These are phyloP conservation scores for Crithidia acanthocephali DNA, from an alignment of 208 protist species.

Conservation along the genomic window DNA sequence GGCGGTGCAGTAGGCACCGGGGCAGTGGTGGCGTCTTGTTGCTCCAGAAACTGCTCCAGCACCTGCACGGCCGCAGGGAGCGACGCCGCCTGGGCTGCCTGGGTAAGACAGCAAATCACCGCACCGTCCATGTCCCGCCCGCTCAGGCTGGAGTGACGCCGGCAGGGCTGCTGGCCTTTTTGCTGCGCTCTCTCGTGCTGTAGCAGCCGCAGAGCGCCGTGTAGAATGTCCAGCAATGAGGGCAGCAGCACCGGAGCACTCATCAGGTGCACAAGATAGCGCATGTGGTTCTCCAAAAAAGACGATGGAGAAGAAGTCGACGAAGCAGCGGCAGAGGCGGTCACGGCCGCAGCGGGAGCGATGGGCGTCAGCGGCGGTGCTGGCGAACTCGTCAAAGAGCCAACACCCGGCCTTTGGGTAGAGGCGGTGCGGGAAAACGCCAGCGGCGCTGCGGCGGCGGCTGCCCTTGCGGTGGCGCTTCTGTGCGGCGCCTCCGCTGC, in stretches of 20 bases:
- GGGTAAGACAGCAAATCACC: constrained; percentile 15
- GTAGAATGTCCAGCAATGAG: constrained; percentile 19
- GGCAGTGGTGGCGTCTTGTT: not conserved
- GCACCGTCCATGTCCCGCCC: constrained; percentile 9
- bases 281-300: constrained; percentile 19
- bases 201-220: constrained; percentile 18
- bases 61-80: constrained; percentile 8
- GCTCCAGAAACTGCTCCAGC: constrained; percentile 13
- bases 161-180: constrained; percentile 33
- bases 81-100: constrained; percentile 23
- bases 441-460: no score
- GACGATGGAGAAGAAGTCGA: not conserved
- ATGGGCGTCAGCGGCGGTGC: not conserved
- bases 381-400: not conserved
- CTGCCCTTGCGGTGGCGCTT: no score
- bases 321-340: no score
- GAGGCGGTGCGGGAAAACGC: no score
- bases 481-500: no score
- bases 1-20: not conserved
- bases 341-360: not conserved
- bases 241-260: constrained; percentile 4
- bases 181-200: constrained; percentile 24
- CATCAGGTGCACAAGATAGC: constrained; percentile 11
- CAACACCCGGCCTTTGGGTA: no score
- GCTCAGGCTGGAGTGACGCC: constrained; percentile 5